A percentile compares a stretch with the other conserved stretches of the same genome.
Conservation (phyloP, 164 flowering plant genomes). For the Vitis rupestris region DNA sequence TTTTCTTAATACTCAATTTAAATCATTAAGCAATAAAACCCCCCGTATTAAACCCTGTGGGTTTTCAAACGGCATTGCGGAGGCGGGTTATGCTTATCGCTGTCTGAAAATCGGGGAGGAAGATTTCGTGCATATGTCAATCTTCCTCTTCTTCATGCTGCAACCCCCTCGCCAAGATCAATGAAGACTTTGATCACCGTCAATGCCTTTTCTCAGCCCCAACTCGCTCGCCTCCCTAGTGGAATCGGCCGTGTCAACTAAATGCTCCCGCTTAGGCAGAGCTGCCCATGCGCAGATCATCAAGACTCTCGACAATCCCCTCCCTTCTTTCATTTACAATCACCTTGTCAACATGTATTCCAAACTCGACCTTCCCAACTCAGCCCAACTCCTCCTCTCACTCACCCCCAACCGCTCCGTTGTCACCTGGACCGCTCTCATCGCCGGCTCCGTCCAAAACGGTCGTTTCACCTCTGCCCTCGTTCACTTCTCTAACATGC, state of each 20-base stretch:
- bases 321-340: conserved; percentile 61
- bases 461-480: conserved; percentile 55
- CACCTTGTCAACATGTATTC: conserved; percentile 87
- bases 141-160: neutral
- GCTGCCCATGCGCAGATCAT: conserved; percentile 68
- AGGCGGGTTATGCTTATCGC: too few species aligned
- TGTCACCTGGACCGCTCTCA: conserved; percentile 88
- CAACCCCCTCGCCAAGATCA: neutral
- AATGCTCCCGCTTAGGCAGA: conserved; percentile 55
- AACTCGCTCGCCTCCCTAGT: conserved; percentile 52
- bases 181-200: conserved; percentile 11
- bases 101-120: too few species aligned
- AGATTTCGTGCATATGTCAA: too few species aligned
- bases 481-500: conserved; percentile 54
- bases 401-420: conserved; percentile 63
- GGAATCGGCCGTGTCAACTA: conserved; percentile 50
- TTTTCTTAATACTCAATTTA: too few species aligned
- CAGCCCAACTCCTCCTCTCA: conserved; percentile 57
- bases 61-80: too few species aligned
- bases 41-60: too few species aligned
- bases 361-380: conserved; percentile 67
- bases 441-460: conserved; percentile 70
- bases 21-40: too few species aligned
- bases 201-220: conserved; percentile 43
- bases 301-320: conserved; percentile 33